Conservation (phyloP, 768 basidiomycete genomes). For the Panellus pusillus region DNA sequence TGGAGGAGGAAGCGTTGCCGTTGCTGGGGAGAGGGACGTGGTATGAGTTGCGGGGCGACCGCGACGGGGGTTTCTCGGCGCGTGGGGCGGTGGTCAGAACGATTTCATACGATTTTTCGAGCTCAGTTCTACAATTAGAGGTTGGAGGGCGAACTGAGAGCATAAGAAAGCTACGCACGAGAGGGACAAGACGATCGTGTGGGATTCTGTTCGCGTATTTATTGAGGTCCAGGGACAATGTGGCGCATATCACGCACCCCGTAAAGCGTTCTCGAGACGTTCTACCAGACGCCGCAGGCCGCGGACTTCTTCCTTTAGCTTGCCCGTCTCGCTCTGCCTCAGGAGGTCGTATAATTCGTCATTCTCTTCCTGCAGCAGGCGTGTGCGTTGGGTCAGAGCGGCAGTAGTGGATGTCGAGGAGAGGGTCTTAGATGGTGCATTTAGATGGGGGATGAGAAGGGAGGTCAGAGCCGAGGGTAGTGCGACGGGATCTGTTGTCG, state of each 20-base stretch:
- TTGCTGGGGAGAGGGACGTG: constrained; percentile 28
- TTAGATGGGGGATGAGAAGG: constrained; percentile 67
- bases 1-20: constrained; percentile 25
- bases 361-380: constrained; percentile 80
- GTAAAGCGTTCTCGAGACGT: constrained; percentile 71
- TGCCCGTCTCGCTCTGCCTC: constrained; percentile 73
- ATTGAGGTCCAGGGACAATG: neutral
- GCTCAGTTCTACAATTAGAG: constrained; percentile 54
- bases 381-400: constrained; percentile 75
- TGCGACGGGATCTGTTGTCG: constrained; percentile 61
- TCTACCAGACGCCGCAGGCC: constrained; percentile 66
- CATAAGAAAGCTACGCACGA: constrained; percentile 54
- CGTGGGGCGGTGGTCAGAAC: constrained; percentile 48
- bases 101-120: constrained; percentile 75
- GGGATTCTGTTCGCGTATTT: constrained; percentile 58
- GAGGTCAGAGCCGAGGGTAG: constrained; percentile 72
- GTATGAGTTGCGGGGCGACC: constrained; percentile 50
- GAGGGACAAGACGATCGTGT: constrained; percentile 64
- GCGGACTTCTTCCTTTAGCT: constrained; percentile 78
- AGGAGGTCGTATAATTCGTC: constrained; percentile 81
- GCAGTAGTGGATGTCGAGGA: constrained; percentile 39
- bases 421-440: constrained; percentile 35
- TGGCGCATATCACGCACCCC: constrained; percentile 48
- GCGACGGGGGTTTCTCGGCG: constrained; percentile 40
- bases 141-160: constrained; percentile 4